Evolutionary conservation across 257 asterid species (phyloP).

Genomic region (Nicotiana attenuata): DNA sequence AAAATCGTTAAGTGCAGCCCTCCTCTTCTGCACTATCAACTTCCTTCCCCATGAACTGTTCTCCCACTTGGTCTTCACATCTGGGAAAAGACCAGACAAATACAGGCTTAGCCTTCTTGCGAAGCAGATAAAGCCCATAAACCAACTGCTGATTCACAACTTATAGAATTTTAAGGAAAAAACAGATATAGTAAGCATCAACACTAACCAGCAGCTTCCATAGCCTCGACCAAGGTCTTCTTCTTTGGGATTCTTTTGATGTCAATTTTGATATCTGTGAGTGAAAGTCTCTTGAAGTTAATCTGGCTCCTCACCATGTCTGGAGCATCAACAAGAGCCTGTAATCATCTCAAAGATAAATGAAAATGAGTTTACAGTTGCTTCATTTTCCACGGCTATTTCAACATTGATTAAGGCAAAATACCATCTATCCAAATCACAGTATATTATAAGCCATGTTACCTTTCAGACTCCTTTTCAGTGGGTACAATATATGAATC

Average conservation of each 20-base stretch:
- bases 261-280: slow-evolving; percentile 82
- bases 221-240: slow-evolving; percentile 80
- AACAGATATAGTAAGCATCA: not conserved
- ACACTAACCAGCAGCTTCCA: slow-evolving; percentile 86
- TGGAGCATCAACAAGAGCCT: slow-evolving; percentile 95
- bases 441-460: not conserved
- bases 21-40: slow-evolving; percentile 84
- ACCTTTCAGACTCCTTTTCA: not conserved
- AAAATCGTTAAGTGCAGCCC: slow-evolving; percentile 74
- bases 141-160: no score
- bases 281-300: slow-evolving; percentile 88
- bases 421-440: not conserved
- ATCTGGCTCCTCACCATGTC: slow-evolving; percentile 92
- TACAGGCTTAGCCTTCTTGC: not conserved
- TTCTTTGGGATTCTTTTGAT: slow-evolving; percentile 80
- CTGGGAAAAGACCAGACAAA: slow-evolving; percentile 24
- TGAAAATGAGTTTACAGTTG: not conserved
- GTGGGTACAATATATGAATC: not conserved
- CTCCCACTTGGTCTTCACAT: slow-evolving; percentile 89
- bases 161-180: not conserved
- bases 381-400: not conserved
- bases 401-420: not conserved
- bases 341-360: not conserved
- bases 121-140: not conserved
- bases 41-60: slow-evolving; percentile 96